Conservation (phyloP, 2,329 filamentous ascomycete species). For the Trichoderma aggressivum region DNA sequence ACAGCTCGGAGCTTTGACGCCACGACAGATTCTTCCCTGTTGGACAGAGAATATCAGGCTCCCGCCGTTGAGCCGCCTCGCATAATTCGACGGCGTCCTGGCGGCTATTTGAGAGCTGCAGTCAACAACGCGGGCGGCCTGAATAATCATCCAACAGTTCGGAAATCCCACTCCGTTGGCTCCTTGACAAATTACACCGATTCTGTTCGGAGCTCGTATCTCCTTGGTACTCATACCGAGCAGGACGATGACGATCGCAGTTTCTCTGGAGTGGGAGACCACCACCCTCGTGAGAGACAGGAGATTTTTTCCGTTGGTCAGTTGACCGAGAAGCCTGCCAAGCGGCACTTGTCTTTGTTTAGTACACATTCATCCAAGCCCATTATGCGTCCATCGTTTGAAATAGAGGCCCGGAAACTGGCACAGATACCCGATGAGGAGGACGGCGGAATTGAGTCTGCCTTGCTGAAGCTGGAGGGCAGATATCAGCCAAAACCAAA, state of each 20-base stretch:
- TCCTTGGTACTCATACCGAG: slow-evolving; percentile 40
- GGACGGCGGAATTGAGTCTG: slow-evolving; percentile 89
- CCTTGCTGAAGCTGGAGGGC: slow-evolving; percentile 86
- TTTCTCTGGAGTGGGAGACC: neutral
- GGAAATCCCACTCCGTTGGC: slow-evolving; percentile 55
- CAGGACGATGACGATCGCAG: slow-evolving; percentile 1
- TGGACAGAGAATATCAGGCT: slow-evolving; percentile 38
- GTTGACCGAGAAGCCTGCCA: slow-evolving; percentile 49
- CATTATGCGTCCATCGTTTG: slow-evolving; percentile 71
- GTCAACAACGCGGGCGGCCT: slow-evolving; percentile 58
- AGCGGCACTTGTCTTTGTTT: slow-evolving; percentile 51
- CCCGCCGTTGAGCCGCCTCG: slow-evolving; percentile 53
- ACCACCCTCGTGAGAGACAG: neutral
- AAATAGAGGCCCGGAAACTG: slow-evolving; percentile 81
- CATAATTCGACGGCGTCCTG: slow-evolving; percentile 67
- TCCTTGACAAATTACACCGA: slow-evolving; percentile 60
- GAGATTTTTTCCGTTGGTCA: slow-evolving; percentile 55
- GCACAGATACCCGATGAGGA: slow-evolving; percentile 81
- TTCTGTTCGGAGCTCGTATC: slow-evolving; percentile 56
- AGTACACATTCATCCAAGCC: slow-evolving; percentile 62
- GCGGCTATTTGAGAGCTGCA: slow-evolving; percentile 69
- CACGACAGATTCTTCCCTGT: slow-evolving; percentile 53
- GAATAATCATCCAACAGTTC: slow-evolving; percentile 35
- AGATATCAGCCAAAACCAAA: slow-evolving; percentile 60
- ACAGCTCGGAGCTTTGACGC: slow-evolving; percentile 61